Base-by-base conservation (phyloP, 148 eudicot genomes). In the Chenopodium quinoa region DNA sequence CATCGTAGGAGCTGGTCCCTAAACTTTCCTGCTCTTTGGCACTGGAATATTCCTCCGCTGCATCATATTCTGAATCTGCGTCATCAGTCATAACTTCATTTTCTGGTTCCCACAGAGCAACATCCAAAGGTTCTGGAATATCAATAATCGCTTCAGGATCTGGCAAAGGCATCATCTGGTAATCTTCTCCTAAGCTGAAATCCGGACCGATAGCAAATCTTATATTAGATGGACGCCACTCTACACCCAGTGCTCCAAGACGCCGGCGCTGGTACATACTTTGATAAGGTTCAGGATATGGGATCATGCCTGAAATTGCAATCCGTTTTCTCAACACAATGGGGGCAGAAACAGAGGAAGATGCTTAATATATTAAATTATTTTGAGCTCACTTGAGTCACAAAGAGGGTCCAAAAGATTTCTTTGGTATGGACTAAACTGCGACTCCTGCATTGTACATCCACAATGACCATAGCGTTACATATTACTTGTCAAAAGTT, bases 281-380 rank as follows among this genome's bases (percentile, higher is more conserved):
- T 84, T 96, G 99, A 85, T 92, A 96, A 47, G 99, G 98, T 85
- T 96, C 99, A 23, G 92, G 85, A 80, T 96, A 96, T 54, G 99
- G 99, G 78, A 92, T 86, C 99, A 96, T 88, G 89, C 94, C 99
- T 96, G 86, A 34, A 56, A 78, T 40, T 44, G 25, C 77, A 77
- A 84, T 81, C 75, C 62, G 47, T 64, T 62, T 47, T 9, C 66
- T 64, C 13, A 50, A 80, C 62, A 4, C 31, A 63, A 76, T 9
- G 13, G 25, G 64, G 9, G 46, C 19, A 34, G 4, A 52, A 67
- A 58, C 19, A n/a, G 66, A 75, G 27, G 27, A 17, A 68, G 17
- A 70, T 37, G 48, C 58, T 74, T 50, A 71, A 71, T 17, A 31
- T 34, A 32, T 14, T 20, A 29, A 83, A 62, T 37, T 22, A 80